Evolutionary conservation across 176 grass and related monocot species (phyloP), one percentile per base, ranked within the genome.

Genomic region (Musa acuminata): DNA sequence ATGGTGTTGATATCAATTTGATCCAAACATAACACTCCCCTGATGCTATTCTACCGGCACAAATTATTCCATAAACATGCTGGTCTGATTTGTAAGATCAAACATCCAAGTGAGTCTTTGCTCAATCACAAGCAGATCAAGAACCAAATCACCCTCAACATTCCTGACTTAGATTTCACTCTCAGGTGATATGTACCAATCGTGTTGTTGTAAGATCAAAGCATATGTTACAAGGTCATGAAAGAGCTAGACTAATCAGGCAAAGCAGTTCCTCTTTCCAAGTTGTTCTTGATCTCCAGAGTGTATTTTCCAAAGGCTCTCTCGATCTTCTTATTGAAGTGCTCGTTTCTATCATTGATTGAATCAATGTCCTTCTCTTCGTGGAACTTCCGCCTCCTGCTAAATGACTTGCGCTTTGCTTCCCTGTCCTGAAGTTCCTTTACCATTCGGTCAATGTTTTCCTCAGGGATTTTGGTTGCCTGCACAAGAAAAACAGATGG

Each of bases 281-380:
- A 67, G 72, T 99, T 99, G 71, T 99, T 99, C 95, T 99, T 99
- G 58, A 99, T 99, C 76, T 99, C 95, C 9, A 99, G 82, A 0
- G 95, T 99, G 73, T 99, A 99, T 64, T 99, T 99, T 50, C 95
- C 90, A 51, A 99, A 99, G 13, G 90, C 95, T 21, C 95, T 81
- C 84, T 99, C 90, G 5, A 99, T 89, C 84, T 99, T 94, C 86
- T 99, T 99, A 75, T 99, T 94, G 82, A 99, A 99, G 78, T 99
- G 90, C 82, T 99, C 90, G 0, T 99, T 99, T 80, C 95, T 76
- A 67, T 99, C 95, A 0, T 99, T 99, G 73, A 99, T 99, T 0
- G 88, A 91, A 78, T 99, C 95, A 0, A 99, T 86, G 52, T 99
- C 95, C 86, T 99, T 99, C 67, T 94, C 95, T 67, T 99, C 88